Evolutionary conservation across 176 grass and related monocot genomes (phyloP), one percentile per base, ranked within the genome.

Genomic region (Phoenix roebelenii): DNA sequence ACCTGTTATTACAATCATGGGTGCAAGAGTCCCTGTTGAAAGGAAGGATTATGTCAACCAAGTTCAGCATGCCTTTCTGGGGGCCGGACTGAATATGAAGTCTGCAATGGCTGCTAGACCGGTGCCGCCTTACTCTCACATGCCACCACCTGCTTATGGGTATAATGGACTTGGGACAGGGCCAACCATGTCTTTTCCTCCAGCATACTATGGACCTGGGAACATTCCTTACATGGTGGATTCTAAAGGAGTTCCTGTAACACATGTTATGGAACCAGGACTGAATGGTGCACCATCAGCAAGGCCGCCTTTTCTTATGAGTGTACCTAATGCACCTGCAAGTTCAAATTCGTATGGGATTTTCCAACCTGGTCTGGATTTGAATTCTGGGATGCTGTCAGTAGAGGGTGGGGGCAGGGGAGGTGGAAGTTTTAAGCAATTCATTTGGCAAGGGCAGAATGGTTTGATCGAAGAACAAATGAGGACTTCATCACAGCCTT

Each of bases 141-240:
- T 51, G 17, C 54, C 23, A 14, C 48, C 22, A 4, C 7, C 22
- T 26, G 23, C 48, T 59, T 71, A 60, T 59, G 39, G 44, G 5
- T 71, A 51, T 50, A 7, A 5, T 60, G 68, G 68, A 3, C 39
- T 26, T 59, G 35, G 39, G 1, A 50, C 23, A 7, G 39, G 39
- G 56, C 39, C 52, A 16, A 6, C 12, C 5, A 22, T 68, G 28
- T 22, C 67, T 0, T 15, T 49, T 23, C 54, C 68, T 59, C 1
- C 22, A 26, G 16, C 68, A 51, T 48, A 50, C 50, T 59, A 59
- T 59, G 16, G 29, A 50, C 57, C 55, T 60, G 68, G 68, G 15
- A 51, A 3, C 57, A 29, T 60, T 19, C 44, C 57, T 18, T 60
- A 71, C 56, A 60, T 71, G 68, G 22, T 29, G 15, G 66, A 68